Base-by-base conservation (phyloP, 805 yeast genomes). In the Candida ulmi region DNA sequence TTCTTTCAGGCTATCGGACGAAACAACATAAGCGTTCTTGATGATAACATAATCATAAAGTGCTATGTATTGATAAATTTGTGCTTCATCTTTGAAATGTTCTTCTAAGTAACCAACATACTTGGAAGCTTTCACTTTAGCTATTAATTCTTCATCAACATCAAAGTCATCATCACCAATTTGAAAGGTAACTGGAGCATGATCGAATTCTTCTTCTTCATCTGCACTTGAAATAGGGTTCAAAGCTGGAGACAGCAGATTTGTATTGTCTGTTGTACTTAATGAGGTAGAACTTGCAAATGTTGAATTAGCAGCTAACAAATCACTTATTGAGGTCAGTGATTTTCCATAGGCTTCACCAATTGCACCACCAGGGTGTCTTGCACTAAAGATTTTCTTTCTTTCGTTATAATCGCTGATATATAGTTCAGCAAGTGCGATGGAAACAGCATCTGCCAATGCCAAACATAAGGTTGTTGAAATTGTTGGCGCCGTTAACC, bases 331-430 rank as follows among this genome's bases (percentile, higher is more conserved):
- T 1, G 58, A 50, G 2, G 52, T 48, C 3, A 46, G 16, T 9
- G 48, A 37, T 17, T 37, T 39, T 2, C 51, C 47, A 42, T 63
- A 71, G 7, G 69, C 65, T 38, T 66, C 67, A 13, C 96, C 96
- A 54, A 88, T 87, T 2, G 93, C 83, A 15, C 96, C 96, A 17
- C 96, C 96, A 2, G 96, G 96, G 54, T 88, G 96, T 54, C 82
- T 74, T 45, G 72, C 73, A 8, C 83, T 80, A 60, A 88, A 88
- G 28, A 71, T 60, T 42, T 58, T 62, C 45, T 70, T 71, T 31
- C 95, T 66, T 40, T 68, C 64, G 28, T 63, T 58, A 24, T 68
- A 59, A 52, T 86, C 88, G 8, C 65, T 63, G 39, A 78, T 78
- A 39, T 80, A 71, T 53, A 81, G 56, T 54, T 87, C 93, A 36